Evolutionary conservation across 2,329 filamentous ascomycete species (phyloP), one percentile per base, ranked within the genome.

Genomic region (Endoconidiophora laricicola): DNA sequence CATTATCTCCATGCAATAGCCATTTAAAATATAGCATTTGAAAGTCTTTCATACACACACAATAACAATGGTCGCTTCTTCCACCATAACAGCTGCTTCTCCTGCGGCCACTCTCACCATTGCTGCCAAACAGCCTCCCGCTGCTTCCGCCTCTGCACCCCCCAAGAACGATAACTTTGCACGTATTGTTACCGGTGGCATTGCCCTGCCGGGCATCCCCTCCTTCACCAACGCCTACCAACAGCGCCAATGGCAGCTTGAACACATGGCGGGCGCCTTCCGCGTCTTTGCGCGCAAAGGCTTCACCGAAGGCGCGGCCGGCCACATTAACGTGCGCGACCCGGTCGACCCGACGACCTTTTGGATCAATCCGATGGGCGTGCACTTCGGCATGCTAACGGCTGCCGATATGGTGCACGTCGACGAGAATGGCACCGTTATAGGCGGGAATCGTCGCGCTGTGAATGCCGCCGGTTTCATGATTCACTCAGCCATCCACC

Each of bases 321-420:
- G 79, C 1, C 79, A 83, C 58, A 82, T 83, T 50, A 70, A 65
- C 4, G 73, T 82, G 0, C 69, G 78, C 6, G 79, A 82, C 57
- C 76, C 78, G 0, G 73, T 79, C 55, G 64, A 73, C 55, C 65
- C 67, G 0, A 62, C 74, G 53, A 70, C 69, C 0, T 80, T 82
- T 60, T 82, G 79, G 78, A 81, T 78, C 46, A 81, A 82, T 57
- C 76, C 77, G 4, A 62, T 81, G 1, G 75, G 73, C 3, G 66
- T 67, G 33, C 77, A 81, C 59, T 82, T 81, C 55, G 77, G 69
- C 3, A 62, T 78, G 56, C 66, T 81, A 42, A 78, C 72, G 56
- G 73, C 76, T 1, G 68, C 65, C 1, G 78, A 81, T 56, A 74
- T 82, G 71, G 71, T 81, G 20, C 67, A 77, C 9, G 66, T 81